A percentile compares a stretch with the other conserved stretches of the same genome.
These are phyloP conservation scores for Thymus mandschuricus DNA, from an alignment of 257 asterid species.

Conservation along the genomic window DNA sequence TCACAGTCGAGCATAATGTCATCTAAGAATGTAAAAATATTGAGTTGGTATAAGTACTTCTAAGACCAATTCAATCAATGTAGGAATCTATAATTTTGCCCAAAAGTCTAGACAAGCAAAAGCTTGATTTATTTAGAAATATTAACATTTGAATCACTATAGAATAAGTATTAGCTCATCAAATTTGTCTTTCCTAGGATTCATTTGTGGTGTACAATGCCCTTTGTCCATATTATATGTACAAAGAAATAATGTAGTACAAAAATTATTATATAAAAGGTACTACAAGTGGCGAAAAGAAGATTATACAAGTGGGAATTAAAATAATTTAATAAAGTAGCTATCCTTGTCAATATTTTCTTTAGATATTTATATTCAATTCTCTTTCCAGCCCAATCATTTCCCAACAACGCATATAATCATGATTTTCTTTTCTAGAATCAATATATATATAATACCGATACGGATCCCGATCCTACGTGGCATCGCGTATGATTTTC, in stretches of 20 bases:
- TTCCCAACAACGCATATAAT: not conserved
- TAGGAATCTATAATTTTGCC: not conserved
- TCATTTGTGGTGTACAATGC: too few relatives aligned
- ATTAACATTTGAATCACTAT: not conserved
- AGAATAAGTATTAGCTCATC: not conserved
- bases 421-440: not conserved
- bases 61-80: too few relatives aligned
- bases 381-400: not conserved
- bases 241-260: not conserved
- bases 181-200: too few relatives aligned
- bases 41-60: too few relatives aligned
- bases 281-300: slow-evolving; percentile 10
- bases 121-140: not conserved
- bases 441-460: too few relatives aligned
- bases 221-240: too few relatives aligned
- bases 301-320: slow-evolving; percentile 2
- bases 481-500: too few relatives aligned
- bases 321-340: not conserved
- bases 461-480: too few relatives aligned
- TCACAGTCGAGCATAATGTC: too few relatives aligned
- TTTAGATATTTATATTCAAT: not conserved
- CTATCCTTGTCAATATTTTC: slow-evolving; percentile 12
- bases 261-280: not conserved
- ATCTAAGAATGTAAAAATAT: too few relatives aligned
- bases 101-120: not conserved